Conservation (phyloP, 352 stramenopile genomes). For the Pythium rishiriense region DNA sequence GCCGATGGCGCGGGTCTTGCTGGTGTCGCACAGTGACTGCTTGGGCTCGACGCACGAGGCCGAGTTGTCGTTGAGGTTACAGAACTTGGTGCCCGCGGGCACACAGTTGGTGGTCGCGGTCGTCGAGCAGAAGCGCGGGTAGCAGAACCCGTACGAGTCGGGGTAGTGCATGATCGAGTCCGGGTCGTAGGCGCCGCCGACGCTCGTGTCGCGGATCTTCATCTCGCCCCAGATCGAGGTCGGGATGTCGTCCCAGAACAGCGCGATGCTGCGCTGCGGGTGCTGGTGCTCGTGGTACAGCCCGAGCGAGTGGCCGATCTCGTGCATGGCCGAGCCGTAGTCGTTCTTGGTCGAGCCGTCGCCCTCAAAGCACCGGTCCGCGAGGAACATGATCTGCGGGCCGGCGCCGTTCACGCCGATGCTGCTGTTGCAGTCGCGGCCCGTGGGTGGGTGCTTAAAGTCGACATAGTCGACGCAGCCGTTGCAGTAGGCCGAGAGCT, state of each 20-base stretch:
- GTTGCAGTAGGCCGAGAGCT: conserved; percentile 52
- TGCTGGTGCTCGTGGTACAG: conserved; percentile 87
- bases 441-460: conserved; percentile 70
- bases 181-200: conserved; percentile 67
- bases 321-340: conserved; percentile 79
- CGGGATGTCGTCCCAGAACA: conserved; percentile 78
- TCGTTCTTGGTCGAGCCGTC: conserved; percentile 73
- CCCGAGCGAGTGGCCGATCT: conserved; percentile 75
- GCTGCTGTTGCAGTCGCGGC: conserved; percentile 77
- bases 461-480: conserved; percentile 72
- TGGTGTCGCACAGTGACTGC: conserved; percentile 53
- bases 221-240: conserved; percentile 76
- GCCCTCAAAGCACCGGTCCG: conserved; percentile 74
- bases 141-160: conserved; percentile 75
- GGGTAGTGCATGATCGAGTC: conserved; percentile 85
- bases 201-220: conserved; percentile 63
- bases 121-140: conserved; percentile 48
- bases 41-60: conserved; percentile 61
- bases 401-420: conserved; percentile 70
- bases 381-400: conserved; percentile 69
- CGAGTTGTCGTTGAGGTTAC: conserved; percentile 66
- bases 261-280: conserved; percentile 55
- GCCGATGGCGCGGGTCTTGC: conserved; percentile 55
- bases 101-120: conserved; percentile 54
- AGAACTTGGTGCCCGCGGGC: conserved; percentile 54